Evolutionary conservation across 345 rosid genomes (phyloP).

Genomic region (Sonneratia alba): DNA sequence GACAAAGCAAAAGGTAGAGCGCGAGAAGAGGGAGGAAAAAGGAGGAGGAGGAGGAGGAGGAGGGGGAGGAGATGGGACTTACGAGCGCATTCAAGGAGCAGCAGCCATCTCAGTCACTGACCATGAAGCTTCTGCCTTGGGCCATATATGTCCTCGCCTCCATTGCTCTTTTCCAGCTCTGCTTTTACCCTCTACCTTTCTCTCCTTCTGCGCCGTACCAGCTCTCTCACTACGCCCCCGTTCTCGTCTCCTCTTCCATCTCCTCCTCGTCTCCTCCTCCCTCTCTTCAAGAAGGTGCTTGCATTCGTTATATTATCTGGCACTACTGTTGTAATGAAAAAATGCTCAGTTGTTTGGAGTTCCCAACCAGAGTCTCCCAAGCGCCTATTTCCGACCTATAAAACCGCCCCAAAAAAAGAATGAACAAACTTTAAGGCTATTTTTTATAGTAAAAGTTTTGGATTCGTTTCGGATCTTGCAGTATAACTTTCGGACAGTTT

Average conservation of each 20-base stretch:
- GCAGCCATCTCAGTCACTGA: slow-evolving; percentile 11
- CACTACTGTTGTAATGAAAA: too few relatives aligned
- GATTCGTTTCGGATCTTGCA: too few relatives aligned
- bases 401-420: too few relatives aligned
- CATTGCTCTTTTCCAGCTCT: slow-evolving; percentile 36
- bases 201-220: slow-evolving; percentile 14
- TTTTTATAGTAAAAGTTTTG: too few relatives aligned
- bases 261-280: slow-evolving; percentile 2
- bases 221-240: slow-evolving; percentile 11
- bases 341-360: too few relatives aligned
- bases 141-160: slow-evolving; percentile 28
- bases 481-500: too few relatives aligned
- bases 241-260: slow-evolving; percentile 1
- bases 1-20: neutral
- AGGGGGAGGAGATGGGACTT: slow-evolving; percentile 21
- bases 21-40: neutral
- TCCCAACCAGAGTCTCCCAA: too few relatives aligned
- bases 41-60: too few relatives aligned
- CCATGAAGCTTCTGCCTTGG: slow-evolving; percentile 37
- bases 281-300: slow-evolving; percentile 13
- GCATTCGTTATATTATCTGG: too few relatives aligned
- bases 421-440: too few relatives aligned
- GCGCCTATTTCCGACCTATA: too few relatives aligned
- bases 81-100: slow-evolving; percentile 27
- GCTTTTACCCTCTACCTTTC: slow-evolving; percentile 29